These are phyloP conservation scores for Trichoderma endophyticum DNA, from an alignment of 2,329 filamentous ascomycete genomes.

Conservation along the genomic window DNA sequence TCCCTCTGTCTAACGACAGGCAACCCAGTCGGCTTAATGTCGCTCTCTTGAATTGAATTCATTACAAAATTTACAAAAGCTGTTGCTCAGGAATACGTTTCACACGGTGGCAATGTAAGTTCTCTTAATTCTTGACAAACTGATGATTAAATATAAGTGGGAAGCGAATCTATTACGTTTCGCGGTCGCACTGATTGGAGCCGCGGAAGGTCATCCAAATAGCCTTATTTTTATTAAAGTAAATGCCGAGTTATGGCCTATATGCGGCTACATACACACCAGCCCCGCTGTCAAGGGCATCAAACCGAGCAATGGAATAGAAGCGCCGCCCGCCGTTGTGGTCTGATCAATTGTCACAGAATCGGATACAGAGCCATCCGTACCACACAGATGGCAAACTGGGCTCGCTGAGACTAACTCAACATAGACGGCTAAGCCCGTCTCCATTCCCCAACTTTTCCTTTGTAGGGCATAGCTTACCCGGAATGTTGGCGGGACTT, in stretches of 20 bases:
- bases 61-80: neutral
- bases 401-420: neutral
- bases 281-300: neutral
- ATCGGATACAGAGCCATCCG: neutral
- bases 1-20: neutral
- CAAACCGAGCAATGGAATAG: neutral
- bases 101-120: neutral
- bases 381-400: neutral
- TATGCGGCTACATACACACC: neutral
- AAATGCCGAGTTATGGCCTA: neutral
- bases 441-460: neutral
- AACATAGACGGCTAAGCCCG: neutral
- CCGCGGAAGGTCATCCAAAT: neutral
- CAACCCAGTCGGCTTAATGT: neutral
- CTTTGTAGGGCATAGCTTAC: neutral
- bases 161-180: neutral
- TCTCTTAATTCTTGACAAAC: neutral
- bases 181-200: neutral
- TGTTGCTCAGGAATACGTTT: neutral
- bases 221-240: neutral
- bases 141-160: neutral
- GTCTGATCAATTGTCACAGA: neutral
- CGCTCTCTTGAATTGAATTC: neutral
- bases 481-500: neutral
- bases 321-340: neutral